phyloP scores from a whole-genome alignment of 2,329 filamentous ascomycete species.

The Daldinia eschscholtzii region DNA sequence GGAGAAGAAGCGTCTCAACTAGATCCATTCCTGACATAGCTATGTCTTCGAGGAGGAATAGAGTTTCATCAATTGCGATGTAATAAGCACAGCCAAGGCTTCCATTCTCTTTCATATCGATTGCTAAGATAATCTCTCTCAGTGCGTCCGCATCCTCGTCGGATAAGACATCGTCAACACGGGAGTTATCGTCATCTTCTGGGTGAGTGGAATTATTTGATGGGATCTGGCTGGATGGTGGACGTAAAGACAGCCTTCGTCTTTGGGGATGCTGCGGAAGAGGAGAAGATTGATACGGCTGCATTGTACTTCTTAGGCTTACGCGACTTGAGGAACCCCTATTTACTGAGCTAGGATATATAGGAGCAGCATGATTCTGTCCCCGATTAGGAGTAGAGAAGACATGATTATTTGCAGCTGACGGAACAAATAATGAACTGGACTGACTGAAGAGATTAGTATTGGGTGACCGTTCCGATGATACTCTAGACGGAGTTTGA shows the following conservation, averaged over 20 bases:
- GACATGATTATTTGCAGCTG: conserved; percentile 26
- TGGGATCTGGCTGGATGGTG: conserved; percentile 37
- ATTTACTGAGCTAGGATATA: conserved; percentile 22
- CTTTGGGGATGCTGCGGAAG: conserved; percentile 45
- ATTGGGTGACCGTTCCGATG: conserved; percentile 33
- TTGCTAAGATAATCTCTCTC: conserved; percentile 81
- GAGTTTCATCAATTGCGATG: conserved; percentile 73
- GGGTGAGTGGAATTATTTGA: conserved; percentile 31
- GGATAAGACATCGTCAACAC: conserved; percentile 31
- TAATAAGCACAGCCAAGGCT: conserved; percentile 89
- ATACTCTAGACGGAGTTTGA: conserved; percentile 34
- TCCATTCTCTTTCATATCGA: conserved; percentile 78
- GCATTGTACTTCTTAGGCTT: conserved; percentile 26
- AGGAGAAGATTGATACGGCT: conserved; percentile 45
- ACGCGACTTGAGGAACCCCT: conserved; percentile 28
- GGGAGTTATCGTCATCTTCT: conserved; percentile 40
- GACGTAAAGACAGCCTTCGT: conserved; percentile 45
- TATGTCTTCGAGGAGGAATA: conserved; percentile 84
- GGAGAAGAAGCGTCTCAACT: conserved; percentile 70
- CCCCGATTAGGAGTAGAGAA: conserved; percentile 41
- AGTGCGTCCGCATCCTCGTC: conserved; percentile 55
- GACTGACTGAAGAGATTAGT: conserved; percentile 21
- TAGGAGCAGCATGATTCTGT: conserved; percentile 3
- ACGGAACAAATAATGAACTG: conserved; percentile 36
- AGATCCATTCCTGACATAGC: conserved; percentile 75